Evolutionary conservation across 2,329 filamentous ascomycete species (phyloP).

Genomic region (Xylaria sp.): DNA sequence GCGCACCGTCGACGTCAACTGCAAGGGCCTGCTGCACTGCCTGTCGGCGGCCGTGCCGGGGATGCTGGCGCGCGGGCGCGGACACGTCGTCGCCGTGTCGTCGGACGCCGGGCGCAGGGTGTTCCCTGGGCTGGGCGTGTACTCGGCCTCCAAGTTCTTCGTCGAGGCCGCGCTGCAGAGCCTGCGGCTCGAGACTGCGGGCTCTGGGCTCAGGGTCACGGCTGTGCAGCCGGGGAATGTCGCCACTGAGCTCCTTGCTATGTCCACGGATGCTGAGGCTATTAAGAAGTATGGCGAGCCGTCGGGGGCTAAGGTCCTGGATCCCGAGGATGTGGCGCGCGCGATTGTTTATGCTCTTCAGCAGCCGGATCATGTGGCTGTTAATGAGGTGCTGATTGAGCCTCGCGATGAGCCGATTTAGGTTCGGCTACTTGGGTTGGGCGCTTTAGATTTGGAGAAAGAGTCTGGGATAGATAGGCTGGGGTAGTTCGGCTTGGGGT

Average conservation of each 20-base stretch:
- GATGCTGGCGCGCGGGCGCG: constrained; percentile 72
- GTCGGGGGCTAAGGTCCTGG: constrained; percentile 75
- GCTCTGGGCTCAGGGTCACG: constrained; percentile 74
- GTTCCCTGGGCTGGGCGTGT: constrained; percentile 81
- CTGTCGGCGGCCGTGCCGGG: constrained; percentile 70
- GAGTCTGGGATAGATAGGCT: not conserved
- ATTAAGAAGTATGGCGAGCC: constrained; percentile 80
- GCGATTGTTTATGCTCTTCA: constrained; percentile 76
- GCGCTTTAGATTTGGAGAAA: not conserved
- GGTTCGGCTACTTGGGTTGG: not conserved
- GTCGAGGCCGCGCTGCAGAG: constrained; percentile 81
- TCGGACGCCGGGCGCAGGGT: constrained; percentile 83
- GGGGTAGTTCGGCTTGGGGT: too few species aligned
- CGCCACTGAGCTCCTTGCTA: constrained; percentile 72
- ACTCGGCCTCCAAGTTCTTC: constrained; percentile 85
- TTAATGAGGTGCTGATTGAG: constrained; percentile 82
- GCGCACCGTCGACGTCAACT: constrained; percentile 83
- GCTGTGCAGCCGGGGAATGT: constrained; percentile 79
- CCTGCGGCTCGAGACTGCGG: constrained; percentile 76
- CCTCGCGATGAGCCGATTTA: constrained; percentile 77
- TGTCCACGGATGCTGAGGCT: constrained; percentile 78
- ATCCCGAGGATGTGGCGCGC: constrained; percentile 72
- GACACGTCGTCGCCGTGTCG: constrained; percentile 81
- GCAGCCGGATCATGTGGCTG: constrained; percentile 76
- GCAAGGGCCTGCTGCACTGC: constrained; percentile 79